Percentiles rank a stretch among this genome's conserved stretches.
Evolutionary conservation across 768 basidiomycete genomes (phyloP).

Genomic region (Termitomyces sp.): DNA sequence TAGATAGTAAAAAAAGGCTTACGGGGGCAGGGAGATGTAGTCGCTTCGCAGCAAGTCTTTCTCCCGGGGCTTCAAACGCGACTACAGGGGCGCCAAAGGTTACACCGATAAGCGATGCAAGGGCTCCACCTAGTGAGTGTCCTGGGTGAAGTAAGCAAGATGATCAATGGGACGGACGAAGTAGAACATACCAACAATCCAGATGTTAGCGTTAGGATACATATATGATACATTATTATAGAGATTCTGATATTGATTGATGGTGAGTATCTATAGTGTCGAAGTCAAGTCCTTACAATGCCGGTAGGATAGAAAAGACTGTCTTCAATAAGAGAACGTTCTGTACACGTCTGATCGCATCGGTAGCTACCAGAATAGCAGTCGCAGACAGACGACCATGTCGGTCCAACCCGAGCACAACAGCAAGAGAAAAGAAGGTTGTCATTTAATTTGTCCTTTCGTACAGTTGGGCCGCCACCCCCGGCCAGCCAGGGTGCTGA

Average conservation of each 20-base stretch:
- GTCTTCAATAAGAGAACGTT: slow-evolving; percentile 72
- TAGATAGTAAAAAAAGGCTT: slow-evolving; percentile 16
- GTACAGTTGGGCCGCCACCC: slow-evolving; percentile 75
- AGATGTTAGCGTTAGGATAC: slow-evolving; percentile 87
- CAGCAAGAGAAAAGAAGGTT: slow-evolving; percentile 96
- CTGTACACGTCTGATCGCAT: slow-evolving; percentile 80
- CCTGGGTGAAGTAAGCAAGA: slow-evolving; percentile 18
- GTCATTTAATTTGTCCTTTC: slow-evolving; percentile 92
- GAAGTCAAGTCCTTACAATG: slow-evolving; percentile 46
- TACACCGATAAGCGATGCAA: slow-evolving; percentile 78
- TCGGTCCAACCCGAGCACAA: slow-evolving; percentile 91
- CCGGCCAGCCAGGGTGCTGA: slow-evolving; percentile 65
- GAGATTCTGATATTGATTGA: slow-evolving; percentile 54
- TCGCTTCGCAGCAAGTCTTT: slow-evolving; percentile 63
- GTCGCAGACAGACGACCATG: slow-evolving; percentile 90
- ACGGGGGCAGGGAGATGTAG: slow-evolving; percentile 88
- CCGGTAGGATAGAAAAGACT: slow-evolving; percentile 87
- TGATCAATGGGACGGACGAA: not conserved
- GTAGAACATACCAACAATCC: slow-evolving; percentile 59
- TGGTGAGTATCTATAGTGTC: not conserved
- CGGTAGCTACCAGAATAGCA: slow-evolving; percentile 73
- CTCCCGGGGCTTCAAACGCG: slow-evolving; percentile 82
- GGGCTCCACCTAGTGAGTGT: slow-evolving; percentile 81
- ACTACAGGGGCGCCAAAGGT: slow-evolving; percentile 95
- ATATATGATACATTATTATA: slow-evolving; percentile 90